Base-by-base conservation (phyloP, 495 filamentous ascomycete species). In the Acidiella bohemica region DNA sequence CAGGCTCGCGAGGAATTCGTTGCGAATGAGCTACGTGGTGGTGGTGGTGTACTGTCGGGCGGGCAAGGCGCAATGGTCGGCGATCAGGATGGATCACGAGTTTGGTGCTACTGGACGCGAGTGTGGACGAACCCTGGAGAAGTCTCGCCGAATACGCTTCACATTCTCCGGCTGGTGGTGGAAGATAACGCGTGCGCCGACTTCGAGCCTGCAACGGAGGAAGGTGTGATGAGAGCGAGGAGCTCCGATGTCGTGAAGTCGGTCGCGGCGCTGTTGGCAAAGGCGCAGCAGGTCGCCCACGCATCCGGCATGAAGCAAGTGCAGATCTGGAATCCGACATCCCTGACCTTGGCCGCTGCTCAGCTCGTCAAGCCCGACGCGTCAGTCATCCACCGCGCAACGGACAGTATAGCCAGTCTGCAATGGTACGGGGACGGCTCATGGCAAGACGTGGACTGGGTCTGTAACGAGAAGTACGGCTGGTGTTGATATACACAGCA, bases 381-480 rank as follows among this genome's bases (percentile, higher is more conserved):
- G 24, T 39, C 63, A 42, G 52, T 79, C 11, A 63, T 73, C 20
- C 63, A 79, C 27, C 67, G 79, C 24, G 72, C 81, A 42, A 64
- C 66, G 50, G 68, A 70, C 36, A 80, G 73, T 38, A 78, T 83
- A 51, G 53, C 70, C 19, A 72, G 72, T 54, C 55, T 82, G 51
- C 68, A 65, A 46, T 82, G 80, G 78, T 72, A 71, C 39, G 74
- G 69, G 7, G 59, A 60, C 54, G 66, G 41, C 46, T 62, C 32
- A 62, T 60, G 21, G 62, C 71, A 12, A 61, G 66, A 76, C 17
- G 64, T 93, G 28, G 79, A 85, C 33, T 97, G 90, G 90, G 59
- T 85, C 37, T 70, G 68, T 44, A 93, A 92, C 54, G 87, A 97
- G 70, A 94, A 92, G 67, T 95, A 76, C 63, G 81, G 73, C 14